Base-by-base conservation (phyloP, 345 rosid species). In the Acer yangbiense region DNA sequence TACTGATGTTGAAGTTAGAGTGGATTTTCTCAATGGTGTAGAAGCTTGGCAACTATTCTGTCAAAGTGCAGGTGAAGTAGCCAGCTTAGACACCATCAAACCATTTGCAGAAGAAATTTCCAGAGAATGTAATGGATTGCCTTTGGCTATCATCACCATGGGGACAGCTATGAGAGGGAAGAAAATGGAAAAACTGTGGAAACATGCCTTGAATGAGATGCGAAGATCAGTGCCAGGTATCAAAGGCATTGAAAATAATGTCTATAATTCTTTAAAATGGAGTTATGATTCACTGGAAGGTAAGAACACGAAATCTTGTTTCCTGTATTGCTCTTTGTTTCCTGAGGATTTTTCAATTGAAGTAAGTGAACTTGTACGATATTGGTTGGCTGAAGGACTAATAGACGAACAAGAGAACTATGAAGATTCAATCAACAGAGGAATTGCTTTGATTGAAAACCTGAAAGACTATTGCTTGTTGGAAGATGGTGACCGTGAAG, bases 321-420 rank as follows among this genome's bases (percentile, higher is more conserved):
- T 89, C 63, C 83, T 89, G 20, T 82, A 82, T 29, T 87, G 87
- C 54, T 78, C 84, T 69, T 78, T 89, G 8, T 89, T 76, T 58
- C 92, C 89, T 1, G 86, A 86, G 35, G 84, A 85, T 64, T 80
- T 71, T 78, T 84, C 86, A 16, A 82, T 86, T 12, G 72, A 82
- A 68, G 61, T 68, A 50, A 35, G 79, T 18, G 89, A 87, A 64
- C 85, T 89, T 27, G 77, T 79, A 14, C 78, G 70, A 16, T 87
- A 76, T 39, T 89, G 87, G 93, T 27, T 77, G 43, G 88, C 85
- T 0, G 89, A 84, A 69, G 88, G 88, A 7, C 74, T 86, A 60
- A 77, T 86, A 23, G 84, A 74, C 50, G 84, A 82, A 25, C 68
- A 77, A 23, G 76, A 81, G 64, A 73, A 71, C 68, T 63, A 65